Evolutionary conservation across 2,329 filamentous ascomycete species (phyloP).

Genomic region (Cercospora sesami): DNA sequence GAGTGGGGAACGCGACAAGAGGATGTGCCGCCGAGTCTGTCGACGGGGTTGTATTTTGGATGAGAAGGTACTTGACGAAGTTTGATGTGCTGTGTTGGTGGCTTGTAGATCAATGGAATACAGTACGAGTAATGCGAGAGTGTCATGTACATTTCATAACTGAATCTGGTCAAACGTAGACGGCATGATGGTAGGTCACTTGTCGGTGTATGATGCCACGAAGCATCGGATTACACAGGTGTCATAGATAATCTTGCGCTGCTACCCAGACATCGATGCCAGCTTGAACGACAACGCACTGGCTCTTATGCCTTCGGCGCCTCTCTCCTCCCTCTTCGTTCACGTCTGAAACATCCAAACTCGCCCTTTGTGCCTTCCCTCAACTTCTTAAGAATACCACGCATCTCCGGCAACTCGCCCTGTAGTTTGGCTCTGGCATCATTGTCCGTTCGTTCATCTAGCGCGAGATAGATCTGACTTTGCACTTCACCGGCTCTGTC

Average conservation of each 20-base stretch:
- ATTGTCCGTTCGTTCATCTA: constrained; percentile 87
- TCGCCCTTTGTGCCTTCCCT: constrained; percentile 79
- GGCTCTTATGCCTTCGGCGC: not conserved
- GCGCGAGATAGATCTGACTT: constrained; percentile 84
- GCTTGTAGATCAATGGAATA: not conserved
- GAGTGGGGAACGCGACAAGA: constrained; percentile 52
- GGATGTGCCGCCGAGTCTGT: constrained; percentile 51
- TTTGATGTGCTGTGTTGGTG: not conserved
- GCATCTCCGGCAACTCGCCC: constrained; percentile 85
- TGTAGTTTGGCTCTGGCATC: constrained; percentile 78
- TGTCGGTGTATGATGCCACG: not conserved
- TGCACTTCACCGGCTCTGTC: constrained; percentile 79
- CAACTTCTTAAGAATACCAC: constrained; percentile 78
- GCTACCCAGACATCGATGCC: not conserved
- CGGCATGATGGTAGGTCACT: not conserved
- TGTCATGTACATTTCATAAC: not conserved
- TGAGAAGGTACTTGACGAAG: not conserved
- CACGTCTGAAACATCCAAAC: constrained; percentile 54
- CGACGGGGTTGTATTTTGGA: constrained; percentile 25
- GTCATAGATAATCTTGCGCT: not conserved
- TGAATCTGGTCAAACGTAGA: not conserved
- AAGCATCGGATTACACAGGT: not conserved
- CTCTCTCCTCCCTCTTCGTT: constrained; percentile 19
- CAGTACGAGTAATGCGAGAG: not conserved
- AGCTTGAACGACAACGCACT: too few relatives aligned